Evolutionary conservation across 2,329 filamentous ascomycete genomes (phyloP).

Genomic region (Colletotrichum lindemuthianum): DNA sequence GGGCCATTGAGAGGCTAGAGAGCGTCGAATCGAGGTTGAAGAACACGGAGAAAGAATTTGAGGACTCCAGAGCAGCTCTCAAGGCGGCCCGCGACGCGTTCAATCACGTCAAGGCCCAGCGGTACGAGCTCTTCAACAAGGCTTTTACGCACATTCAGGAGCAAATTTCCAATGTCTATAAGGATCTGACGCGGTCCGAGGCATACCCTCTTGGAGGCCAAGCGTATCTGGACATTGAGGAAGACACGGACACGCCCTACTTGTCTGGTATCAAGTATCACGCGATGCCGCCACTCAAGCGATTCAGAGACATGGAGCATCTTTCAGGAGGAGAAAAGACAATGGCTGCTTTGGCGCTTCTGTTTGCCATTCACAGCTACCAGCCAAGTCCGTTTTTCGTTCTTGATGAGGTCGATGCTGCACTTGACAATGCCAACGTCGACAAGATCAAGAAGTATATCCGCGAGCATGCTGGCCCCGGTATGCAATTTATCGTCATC

Average conservation of each 20-base stretch:
- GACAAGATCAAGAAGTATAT: conserved; percentile 97
- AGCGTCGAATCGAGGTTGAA: conserved; percentile 85
- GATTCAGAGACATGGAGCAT: conserved; percentile 99
- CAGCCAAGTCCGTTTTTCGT: conserved; percentile 98
- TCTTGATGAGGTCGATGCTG: conserved; percentile 96
- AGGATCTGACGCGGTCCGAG: conserved; percentile 88
- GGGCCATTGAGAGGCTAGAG: conserved; percentile 90
- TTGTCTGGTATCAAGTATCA: conserved; percentile 97
- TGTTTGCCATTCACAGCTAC: conserved; percentile 97
- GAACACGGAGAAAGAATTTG: conserved; percentile 88
- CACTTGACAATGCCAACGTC: conserved; percentile 97
- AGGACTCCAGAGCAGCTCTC: conserved; percentile 80
- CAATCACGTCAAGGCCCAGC: conserved; percentile 80
- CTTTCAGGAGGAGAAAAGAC: conserved; percentile 98
- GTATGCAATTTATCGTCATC: conserved; percentile 99
- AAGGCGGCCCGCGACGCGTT: conserved; percentile 85
- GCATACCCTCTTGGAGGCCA: conserved; percentile 94
- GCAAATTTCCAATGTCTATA: conserved; percentile 93
- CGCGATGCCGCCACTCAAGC: conserved; percentile 97
- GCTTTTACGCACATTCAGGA: conserved; percentile 95
- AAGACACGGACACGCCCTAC: conserved; percentile 96
- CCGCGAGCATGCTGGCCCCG: conserved; percentile 89
- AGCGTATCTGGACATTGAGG: conserved; percentile 88
- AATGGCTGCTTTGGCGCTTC: conserved; percentile 94
- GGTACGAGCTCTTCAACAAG: conserved; percentile 92